phyloP scores from a whole-genome alignment of 2,329 filamentous ascomycete species.

The Keithomyces neogunnii region DNA sequence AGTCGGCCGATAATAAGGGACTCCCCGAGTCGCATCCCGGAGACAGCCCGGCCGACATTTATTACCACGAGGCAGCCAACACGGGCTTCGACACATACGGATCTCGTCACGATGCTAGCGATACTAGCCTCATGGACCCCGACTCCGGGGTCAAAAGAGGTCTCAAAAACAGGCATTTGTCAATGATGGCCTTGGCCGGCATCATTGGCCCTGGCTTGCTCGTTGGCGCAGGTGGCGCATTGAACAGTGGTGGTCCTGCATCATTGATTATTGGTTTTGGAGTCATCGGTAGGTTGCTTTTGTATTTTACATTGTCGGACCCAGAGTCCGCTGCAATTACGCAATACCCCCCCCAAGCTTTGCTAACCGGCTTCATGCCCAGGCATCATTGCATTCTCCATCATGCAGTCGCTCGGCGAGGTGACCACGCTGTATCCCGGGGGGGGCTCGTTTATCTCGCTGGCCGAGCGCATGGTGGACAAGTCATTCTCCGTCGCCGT shows the following conservation, averaged over 20 bases:
- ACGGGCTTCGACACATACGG: conserved; percentile 11
- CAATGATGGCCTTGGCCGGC: conserved; percentile 56
- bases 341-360: neutral
- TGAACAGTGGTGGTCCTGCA: conserved; percentile 61
- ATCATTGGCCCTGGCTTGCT: conserved; percentile 64
- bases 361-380: conserved; percentile 10
- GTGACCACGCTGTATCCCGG: conserved; percentile 66
- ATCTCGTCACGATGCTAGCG: conserved; percentile 11
- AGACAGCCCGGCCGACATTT: conserved; percentile 12
- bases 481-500: conserved; percentile 60
- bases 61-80: conserved; percentile 7
- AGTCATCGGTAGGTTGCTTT: conserved; percentile 42
- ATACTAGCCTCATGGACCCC: conserved; percentile 44
- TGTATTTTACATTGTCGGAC: neutral
- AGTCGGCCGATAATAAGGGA: neutral
- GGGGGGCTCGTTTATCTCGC: conserved; percentile 61
- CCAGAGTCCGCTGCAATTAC: no score
- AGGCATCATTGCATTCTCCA: conserved; percentile 53
- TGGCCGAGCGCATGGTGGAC: conserved; percentile 64
- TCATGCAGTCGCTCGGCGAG: conserved; percentile 69
- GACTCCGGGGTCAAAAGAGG: conserved; percentile 60
- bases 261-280: conserved; percentile 66
- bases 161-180: conserved; percentile 58
- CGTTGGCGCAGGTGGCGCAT: conserved; percentile 61
- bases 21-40: conserved; percentile 4